Evolutionary conservation across 2,329 filamentous ascomycete genomes (phyloP).

Genomic region (Ramularia endophylla): DNA sequence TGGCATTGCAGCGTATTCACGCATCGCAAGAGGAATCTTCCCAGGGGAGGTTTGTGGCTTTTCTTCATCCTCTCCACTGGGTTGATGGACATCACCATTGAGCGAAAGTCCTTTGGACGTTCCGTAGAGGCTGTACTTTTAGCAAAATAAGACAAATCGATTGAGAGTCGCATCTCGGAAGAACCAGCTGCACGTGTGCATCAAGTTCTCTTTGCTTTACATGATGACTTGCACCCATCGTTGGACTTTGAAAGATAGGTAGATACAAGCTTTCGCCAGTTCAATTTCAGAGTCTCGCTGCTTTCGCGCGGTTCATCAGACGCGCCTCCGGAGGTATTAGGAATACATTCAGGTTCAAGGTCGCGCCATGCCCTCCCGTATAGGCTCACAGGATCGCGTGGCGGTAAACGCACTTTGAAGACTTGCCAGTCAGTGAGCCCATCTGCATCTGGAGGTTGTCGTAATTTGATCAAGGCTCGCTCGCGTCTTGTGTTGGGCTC

Average conservation of each 20-base stretch:
- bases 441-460: neutral
- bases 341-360: neutral
- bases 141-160: too few species aligned
- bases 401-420: neutral
- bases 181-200: too few species aligned
- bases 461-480: neutral
- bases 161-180: too few species aligned
- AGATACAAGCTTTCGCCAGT: slow-evolving; percentile 4
- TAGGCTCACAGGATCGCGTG: neutral
- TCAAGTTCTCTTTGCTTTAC: too few species aligned
- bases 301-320: neutral
- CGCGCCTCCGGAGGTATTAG: neutral
- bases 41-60: too few species aligned
- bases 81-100: too few species aligned
- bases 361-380: neutral
- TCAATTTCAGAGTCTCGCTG: slow-evolving; percentile 1
- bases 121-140: too few species aligned
- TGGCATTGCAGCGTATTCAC: too few species aligned
- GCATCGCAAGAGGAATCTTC: too few species aligned
- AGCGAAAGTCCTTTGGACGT: too few species aligned
- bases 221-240: too few species aligned
- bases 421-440: neutral
- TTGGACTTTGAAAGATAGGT: slow-evolving; percentile 4
- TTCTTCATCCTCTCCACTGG: too few species aligned
- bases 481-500: neutral